Base-by-base conservation (phyloP, 2,329 filamentous ascomycete species). In the Microdochium trichocladiopsis region DNA sequence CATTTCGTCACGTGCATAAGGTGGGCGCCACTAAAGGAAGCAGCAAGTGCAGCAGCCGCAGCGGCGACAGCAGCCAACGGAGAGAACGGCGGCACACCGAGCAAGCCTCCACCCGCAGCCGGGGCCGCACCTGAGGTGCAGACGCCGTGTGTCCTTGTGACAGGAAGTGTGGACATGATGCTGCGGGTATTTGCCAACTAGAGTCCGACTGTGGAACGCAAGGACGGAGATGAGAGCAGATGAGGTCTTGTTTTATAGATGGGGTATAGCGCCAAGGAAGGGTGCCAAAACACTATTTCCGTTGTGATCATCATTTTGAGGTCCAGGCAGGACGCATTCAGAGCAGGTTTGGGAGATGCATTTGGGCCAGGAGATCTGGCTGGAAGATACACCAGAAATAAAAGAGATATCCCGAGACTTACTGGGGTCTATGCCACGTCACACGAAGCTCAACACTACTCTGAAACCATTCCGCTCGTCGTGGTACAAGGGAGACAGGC, bases 1-100 rank as follows among this genome's bases (percentile, higher is more conserved):
- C 90, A 91, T 64, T 96, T 97, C 62, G 82, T 96, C 49, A 91
- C 83, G 55, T 93, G 88, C 64, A 76, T 96, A 61, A 74, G 90
- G 56, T 97, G 93, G 92, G 93, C 91, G 2, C 92, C 92, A 0
- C 83, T 83, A 37, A 74, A 45, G 22, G 41, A 45, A 18, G 21
- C 41, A 18, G 22, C 41, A 22, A 23, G n/a, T 18, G 41, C 41
- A 22, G n/a, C 41, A 21, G 41, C 89, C 23, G 74, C 82, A 55
- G 89, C 87, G 61, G 82, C 88, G 54, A 72, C 69, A 1, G 68
- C 69, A 2, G 63, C 70, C 2, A 65, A 79, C 48, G 73, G 74
- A 24, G 61, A 62, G 33, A 72, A 76, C 28, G 66, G 65, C n/a
- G 72, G 71, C 41, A 62, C 68, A 10, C 64, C 72, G 6, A 71